Percentiles rank a stretch among this genome's conserved stretches.
Conservation (phyloP, 139 green algal species). For the Micromonas pusilla region DNA sequence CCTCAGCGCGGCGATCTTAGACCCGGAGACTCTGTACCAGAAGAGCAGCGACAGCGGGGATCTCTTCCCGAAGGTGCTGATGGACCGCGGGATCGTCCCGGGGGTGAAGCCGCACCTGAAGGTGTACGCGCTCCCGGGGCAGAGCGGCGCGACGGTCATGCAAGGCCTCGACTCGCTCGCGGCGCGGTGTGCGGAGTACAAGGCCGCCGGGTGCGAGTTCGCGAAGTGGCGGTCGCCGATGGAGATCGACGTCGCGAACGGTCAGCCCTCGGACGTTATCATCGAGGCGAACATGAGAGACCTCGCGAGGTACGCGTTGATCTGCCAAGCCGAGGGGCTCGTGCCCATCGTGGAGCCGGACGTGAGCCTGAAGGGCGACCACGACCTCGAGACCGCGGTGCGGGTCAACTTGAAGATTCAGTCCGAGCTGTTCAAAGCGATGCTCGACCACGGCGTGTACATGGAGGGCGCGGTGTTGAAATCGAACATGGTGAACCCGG, state of each 20-base stretch:
- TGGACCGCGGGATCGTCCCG: slow-evolving; percentile 43
- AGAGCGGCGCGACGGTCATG: slow-evolving; percentile 44
- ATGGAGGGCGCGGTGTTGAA: slow-evolving; percentile 51
- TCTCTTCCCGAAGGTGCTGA: slow-evolving; percentile 42
- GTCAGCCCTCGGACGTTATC: slow-evolving; percentile 44
- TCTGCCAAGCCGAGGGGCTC: slow-evolving; percentile 49
- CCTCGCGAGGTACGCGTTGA: slow-evolving; percentile 50
- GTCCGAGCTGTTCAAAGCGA: slow-evolving; percentile 42
- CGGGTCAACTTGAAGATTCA: slow-evolving; percentile 51
- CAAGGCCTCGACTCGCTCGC: slow-evolving; percentile 49
- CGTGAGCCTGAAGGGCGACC: slow-evolving; percentile 44
- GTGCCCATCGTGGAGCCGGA: slow-evolving; percentile 53
- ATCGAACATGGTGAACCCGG: slow-evolving; percentile 52
- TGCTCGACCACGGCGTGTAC: slow-evolving; percentile 51
- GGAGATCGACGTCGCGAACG: slow-evolving; percentile 36
- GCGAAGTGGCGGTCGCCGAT: slow-evolving; percentile 49
- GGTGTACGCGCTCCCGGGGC: slow-evolving; percentile 44
- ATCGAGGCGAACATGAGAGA: slow-evolving; percentile 53
- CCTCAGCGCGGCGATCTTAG: slow-evolving; percentile 49
- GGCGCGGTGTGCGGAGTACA: slow-evolving; percentile 43
- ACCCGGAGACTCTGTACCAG: slow-evolving; percentile 54
- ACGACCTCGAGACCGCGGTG: slow-evolving; percentile 39
- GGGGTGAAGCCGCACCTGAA: slow-evolving; percentile 52
- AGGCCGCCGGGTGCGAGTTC: slow-evolving; percentile 39
- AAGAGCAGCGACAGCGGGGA: slow-evolving; percentile 28